Conservation (phyloP, 2,329 filamentous ascomycete species). For the Colletotrichum acutatum region DNA sequence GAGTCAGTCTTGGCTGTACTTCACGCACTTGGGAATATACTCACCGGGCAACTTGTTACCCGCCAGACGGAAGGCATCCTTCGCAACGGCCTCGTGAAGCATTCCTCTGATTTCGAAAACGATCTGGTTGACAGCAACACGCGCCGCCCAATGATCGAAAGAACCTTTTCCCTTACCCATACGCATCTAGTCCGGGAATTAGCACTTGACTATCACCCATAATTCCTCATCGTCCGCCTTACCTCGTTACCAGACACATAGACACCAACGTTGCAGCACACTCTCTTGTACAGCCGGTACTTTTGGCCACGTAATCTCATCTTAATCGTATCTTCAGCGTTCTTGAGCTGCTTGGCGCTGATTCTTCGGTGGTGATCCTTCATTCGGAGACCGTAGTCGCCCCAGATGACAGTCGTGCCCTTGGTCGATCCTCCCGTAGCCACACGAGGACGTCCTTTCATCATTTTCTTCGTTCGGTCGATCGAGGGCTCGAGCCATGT, state of each 20-base stretch:
- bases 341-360: conserved; percentile 85
- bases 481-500: conserved; percentile 87
- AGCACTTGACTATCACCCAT: not conserved
- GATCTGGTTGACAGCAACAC: conserved; percentile 90
- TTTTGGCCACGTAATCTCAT: conserved; percentile 88
- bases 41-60: conserved; percentile 93
- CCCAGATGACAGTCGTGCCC: conserved; percentile 96
- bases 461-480: conserved; percentile 84
- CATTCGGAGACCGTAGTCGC: conserved; percentile 95
- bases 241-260: conserved; percentile 95
- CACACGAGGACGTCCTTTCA: conserved; percentile 89
- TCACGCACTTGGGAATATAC: conserved; percentile 41
- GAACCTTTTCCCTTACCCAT: conserved; percentile 99
- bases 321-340: conserved; percentile 94
- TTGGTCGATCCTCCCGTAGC: conserved; percentile 90
- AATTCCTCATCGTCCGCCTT: conserved; percentile 39
- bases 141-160: conserved; percentile 95
- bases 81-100: conserved; percentile 92
- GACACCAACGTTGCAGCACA: conserved; percentile 93
- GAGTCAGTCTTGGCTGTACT: conserved; percentile 37
- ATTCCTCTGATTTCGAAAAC: conserved; percentile 93
- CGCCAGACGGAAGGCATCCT: conserved; percentile 92
- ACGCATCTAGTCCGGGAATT: conserved; percentile 68
- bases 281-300: conserved; percentile 91
- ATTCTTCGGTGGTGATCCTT: conserved; percentile 92